Conservation (phyloP, 176 grass and related monocot species). For the Saccharum officinarum region DNA sequence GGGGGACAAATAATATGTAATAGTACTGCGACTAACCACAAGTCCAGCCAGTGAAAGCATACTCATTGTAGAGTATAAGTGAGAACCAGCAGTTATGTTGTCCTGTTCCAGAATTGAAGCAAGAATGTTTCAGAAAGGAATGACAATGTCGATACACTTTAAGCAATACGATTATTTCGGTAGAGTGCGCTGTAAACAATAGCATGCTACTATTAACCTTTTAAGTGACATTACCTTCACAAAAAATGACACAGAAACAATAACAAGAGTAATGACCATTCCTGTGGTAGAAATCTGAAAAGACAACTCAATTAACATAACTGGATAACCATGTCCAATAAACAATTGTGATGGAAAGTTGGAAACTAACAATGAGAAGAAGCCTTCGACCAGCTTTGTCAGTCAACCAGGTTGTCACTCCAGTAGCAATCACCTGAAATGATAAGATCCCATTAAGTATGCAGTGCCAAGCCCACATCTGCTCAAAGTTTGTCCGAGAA, state of each 20-base stretch:
- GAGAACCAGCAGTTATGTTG: constrained; percentile 55
- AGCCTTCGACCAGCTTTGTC: constrained; percentile 94
- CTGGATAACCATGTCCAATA: neutral
- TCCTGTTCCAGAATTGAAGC: constrained; percentile 54
- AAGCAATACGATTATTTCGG: neutral
- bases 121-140: constrained; percentile 27
- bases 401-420: constrained; percentile 88
- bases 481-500: neutral
- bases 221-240: constrained; percentile 60
- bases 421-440: constrained; percentile 81
- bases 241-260: constrained; percentile 93
- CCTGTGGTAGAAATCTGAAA: constrained; percentile 72
- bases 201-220: neutral
- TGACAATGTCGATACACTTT: neutral
- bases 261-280: constrained; percentile 72
- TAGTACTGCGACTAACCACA: constrained; percentile 73
- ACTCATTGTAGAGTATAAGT: constrained; percentile 73
- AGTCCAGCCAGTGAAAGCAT: constrained; percentile 83
- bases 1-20: neutral
- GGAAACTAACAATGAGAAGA: constrained; percentile 91
- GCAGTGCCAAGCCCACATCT: constrained; percentile 14
- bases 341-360: constrained; percentile 23
- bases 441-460: constrained; percentile 19
- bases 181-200: neutral
- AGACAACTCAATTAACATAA: constrained; percentile 30